Conservation (phyloP, 2,329 filamentous ascomycete genomes). For the Fusarium luffae region DNA sequence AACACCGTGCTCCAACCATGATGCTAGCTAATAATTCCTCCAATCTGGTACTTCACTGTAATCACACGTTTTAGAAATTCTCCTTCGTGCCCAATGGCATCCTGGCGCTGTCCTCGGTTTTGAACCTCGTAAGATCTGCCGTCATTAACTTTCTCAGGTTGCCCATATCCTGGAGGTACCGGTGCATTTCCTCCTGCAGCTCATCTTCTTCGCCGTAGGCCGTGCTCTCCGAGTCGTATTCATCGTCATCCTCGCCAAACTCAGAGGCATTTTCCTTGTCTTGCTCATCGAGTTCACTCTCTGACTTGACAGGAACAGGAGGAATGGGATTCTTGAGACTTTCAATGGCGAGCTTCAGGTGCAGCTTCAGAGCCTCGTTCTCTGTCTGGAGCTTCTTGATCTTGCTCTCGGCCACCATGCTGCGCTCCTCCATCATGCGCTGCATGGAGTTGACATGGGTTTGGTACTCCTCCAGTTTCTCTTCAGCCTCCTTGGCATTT, state of each 20-base stretch:
- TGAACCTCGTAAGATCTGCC: constrained; percentile 78
- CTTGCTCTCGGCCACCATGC: constrained; percentile 91
- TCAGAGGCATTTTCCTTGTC: constrained; percentile 57
- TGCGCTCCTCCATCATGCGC: constrained; percentile 93
- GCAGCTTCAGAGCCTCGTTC: constrained; percentile 88
- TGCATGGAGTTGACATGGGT: constrained; percentile 90
- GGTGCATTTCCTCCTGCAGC: constrained; percentile 86
- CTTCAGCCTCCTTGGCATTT: constrained; percentile 80
- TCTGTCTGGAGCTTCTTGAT: constrained; percentile 89
- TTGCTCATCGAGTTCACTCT: constrained; percentile 47
- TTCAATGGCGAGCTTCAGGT: constrained; percentile 86
- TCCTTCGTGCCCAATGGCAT: constrained; percentile 59
- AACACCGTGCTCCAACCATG: constrained; percentile 46
- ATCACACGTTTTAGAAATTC: constrained; percentile 50
- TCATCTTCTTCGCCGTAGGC: constrained; percentile 65
- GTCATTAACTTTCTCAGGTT: constrained; percentile 73
- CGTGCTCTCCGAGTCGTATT: constrained; percentile 60
- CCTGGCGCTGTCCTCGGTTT: constrained; percentile 70
- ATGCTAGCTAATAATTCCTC: constrained; percentile 30
- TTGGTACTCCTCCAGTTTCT: constrained; percentile 94
- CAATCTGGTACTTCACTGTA: not conserved
- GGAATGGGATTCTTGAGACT: constrained; percentile 94
- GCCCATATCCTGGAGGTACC: constrained; percentile 83
- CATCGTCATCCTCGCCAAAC: constrained; percentile 70
- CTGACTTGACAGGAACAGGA: constrained; percentile 56